Conservation (phyloP, 805 yeast species). For the Lachancea nothofagi region DNA sequence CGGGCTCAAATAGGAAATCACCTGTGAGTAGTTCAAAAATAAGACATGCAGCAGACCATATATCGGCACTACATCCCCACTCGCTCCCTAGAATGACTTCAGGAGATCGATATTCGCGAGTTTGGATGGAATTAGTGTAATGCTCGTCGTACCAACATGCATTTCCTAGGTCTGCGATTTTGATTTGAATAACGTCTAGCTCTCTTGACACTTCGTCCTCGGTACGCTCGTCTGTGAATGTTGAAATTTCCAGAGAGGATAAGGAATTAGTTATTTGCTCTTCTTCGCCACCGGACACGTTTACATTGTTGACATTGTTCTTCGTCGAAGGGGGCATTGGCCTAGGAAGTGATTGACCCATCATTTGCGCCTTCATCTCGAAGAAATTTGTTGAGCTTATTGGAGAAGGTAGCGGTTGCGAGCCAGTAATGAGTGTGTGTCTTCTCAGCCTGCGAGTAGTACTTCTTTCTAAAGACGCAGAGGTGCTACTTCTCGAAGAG, state of each 20-base stretch:
- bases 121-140: conserved; percentile 84
- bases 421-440: conserved; percentile 76
- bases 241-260: conserved; percentile 35
- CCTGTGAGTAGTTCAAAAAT: conserved; percentile 90
- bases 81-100: conserved; percentile 72
- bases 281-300: conserved; percentile 15
- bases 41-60: conserved; percentile 94
- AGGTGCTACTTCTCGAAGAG: conserved; percentile 6
- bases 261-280: conserved; percentile 34
- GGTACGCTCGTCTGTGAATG: conserved; percentile 7
- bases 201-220: conserved; percentile 3
- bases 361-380: conserved; percentile 30
- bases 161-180: conserved; percentile 91
- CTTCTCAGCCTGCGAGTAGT: conserved; percentile 50
- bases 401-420: conserved; percentile 91
- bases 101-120: conserved; percentile 89
- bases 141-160: conserved; percentile 80
- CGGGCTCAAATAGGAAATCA: conserved; percentile 89
- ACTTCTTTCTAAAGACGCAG: conserved; percentile 12
- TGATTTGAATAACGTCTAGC: conserved; percentile 52
- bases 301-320: conserved; percentile 14
- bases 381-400: conserved; percentile 46
- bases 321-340: conserved; percentile 14
- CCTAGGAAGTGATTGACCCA: conserved; percentile 17
- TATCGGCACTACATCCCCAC: conserved; percentile 95